phyloP scores from a whole-genome alignment of 2,329 filamentous ascomycete species.

The Bipolaris bicolor region DNA sequence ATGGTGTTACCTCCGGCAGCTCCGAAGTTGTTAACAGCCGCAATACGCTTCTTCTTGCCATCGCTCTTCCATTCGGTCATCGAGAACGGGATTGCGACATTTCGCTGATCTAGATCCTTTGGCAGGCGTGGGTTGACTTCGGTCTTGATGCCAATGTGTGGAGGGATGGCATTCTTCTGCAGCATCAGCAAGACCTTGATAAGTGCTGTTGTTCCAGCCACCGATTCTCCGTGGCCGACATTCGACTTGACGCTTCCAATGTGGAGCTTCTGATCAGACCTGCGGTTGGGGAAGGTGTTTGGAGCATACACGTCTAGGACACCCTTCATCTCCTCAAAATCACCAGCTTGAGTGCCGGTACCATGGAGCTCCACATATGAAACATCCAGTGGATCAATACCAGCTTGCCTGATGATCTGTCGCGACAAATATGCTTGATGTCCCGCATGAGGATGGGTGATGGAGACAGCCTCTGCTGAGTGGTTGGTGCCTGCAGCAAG shows the following conservation, averaged over 20 bases:
- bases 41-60: background rate
- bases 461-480: conserved; percentile 42
- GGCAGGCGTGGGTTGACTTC: conserved; percentile 8
- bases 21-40: conserved; percentile 2
- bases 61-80: background rate
- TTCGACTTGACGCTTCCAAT: conserved; percentile 44
- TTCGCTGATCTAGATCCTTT: conserved; percentile 1
- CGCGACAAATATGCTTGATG: conserved; percentile 26
- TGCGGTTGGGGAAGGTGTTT: conserved; percentile 7
- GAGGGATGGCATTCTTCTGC: conserved; percentile 30
- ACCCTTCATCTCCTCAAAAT: conserved; percentile 27
- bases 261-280: conserved; percentile 18
- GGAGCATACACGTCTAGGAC: conserved; percentile 22
- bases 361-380: conserved; percentile 41
- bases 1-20: conserved; percentile 1
- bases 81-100: conserved; percentile 2
- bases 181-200: conserved; percentile 46
- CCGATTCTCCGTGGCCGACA: conserved; percentile 47
- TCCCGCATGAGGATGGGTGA: conserved; percentile 37
- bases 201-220: conserved; percentile 38
- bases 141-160: background rate
- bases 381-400: conserved; percentile 43
- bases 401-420: conserved; percentile 39
- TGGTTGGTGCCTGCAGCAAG: conserved; percentile 42
- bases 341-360: conserved; percentile 38